These are phyloP conservation scores for Xerocomus potaroensis DNA, from an alignment of 768 basidiomycete genomes.

Conservation along the genomic window DNA sequence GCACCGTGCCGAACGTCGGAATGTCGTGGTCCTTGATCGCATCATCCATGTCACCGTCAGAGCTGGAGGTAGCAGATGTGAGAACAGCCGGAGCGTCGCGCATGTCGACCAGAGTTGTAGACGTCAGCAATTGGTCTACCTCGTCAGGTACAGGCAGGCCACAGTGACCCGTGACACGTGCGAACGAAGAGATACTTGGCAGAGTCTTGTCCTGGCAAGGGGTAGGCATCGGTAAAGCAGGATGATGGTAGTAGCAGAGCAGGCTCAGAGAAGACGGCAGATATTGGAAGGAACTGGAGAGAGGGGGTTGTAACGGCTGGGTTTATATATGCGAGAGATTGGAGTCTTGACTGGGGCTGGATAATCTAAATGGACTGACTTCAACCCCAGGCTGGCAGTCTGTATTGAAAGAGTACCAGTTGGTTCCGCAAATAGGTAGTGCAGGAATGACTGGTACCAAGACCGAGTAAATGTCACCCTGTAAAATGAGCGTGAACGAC, in stretches of 20 bases:
- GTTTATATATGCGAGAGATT: constrained; percentile 8
- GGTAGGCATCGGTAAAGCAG: constrained; percentile 4
- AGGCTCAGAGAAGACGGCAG: not conserved
- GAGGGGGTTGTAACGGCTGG: not conserved
- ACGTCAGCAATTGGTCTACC: not conserved
- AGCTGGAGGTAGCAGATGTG: not conserved
- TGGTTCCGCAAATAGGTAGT: not conserved
- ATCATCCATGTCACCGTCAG: not conserved
- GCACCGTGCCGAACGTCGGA: not conserved
- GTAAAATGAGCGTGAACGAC: constrained; percentile 1
- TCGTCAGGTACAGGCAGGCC: not conserved
- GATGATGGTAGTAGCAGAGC: not conserved
- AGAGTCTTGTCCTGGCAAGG: not conserved
- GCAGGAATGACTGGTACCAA: not conserved
- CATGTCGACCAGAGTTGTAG: not conserved
- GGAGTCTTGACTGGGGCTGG: not conserved
- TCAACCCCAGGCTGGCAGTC: not conserved
- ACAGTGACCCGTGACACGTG: not conserved
- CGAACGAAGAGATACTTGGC: not conserved
- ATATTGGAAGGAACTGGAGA: constrained; percentile 1
- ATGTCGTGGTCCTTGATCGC: not conserved
- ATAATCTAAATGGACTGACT: not conserved
- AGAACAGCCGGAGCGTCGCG: not conserved
- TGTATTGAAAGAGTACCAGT: not conserved
- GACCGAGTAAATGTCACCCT: not conserved